Evolutionary conservation across 2,329 filamentous ascomycete genomes (phyloP), one percentile per base, ranked within the genome.

Genomic region (Cladosporium sp.): DNA sequence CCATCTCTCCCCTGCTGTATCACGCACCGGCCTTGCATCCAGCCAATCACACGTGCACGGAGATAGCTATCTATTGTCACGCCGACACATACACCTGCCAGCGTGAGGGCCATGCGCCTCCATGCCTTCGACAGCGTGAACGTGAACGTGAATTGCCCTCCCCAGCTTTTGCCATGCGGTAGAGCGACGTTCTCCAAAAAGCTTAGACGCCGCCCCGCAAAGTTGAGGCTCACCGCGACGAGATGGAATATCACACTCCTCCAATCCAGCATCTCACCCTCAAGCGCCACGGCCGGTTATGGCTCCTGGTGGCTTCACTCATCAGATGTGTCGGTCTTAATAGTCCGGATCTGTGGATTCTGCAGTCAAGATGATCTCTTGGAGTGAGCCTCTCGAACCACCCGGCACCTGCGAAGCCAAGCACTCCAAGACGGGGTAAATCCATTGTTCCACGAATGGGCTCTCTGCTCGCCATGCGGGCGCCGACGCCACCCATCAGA

Each of bases 171-270:
- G 22, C 22, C 22, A 28, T 28, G 22, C 22, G 22, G 7, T 28
- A 5, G 22, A 28, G 22, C 22, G 22, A 7, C 22, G 22, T 28
- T 7, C 22, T 28, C 22, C 22, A 34, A 16, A 49, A 49, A 49
- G 46, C 46, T 49, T 49, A 31, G 18, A n/a, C 46, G 22, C 34
- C 46, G 46, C 46, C 46, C 38, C 46, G 28, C 37, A 33, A 35
- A 43, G 4, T 49, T 49, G 38, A 49, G 46, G 46, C 46, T 42
- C 38, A 34, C n/a, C 10, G 18, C 46, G 13, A 49, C 22, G 32
- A 31, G 46, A 33, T 49, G 46, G 46, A 43, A 49, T 49, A 49
- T 49, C 38, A 49, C 13, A 35, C 46, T 49, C 46, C 46, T 49
- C 46, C 46, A 49, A 49, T 49, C 46, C 46, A 49, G 46, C 46